Evolutionary conservation across 2,329 filamentous ascomycete species (phyloP), one percentile per base, ranked within the genome.

Genomic region (Arthrobotrys entomopaga): DNA sequence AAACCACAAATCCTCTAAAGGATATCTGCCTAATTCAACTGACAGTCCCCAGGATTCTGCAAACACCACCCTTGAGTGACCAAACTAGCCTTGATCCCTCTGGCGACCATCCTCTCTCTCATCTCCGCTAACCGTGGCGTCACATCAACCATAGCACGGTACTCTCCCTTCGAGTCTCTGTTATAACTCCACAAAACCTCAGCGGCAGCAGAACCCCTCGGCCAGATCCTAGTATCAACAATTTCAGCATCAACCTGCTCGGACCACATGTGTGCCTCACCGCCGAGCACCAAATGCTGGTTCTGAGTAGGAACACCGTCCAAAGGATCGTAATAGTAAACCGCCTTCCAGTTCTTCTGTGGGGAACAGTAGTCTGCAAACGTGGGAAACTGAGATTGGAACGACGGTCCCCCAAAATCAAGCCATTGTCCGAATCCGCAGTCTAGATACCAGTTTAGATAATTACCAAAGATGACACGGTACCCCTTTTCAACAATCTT

Each of bases 341-440:
- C 73, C 26, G 91, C 84, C 5, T 88, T 87, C 93, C 93, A 97
- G 82, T 87, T 91, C 83, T 96, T 92, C 79, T 85, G 85, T 0
- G 93, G 93, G 0, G 84, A 83, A 82, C 92, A 96, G 86, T 93
- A 96, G 83, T 96, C 92, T 70, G 84, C 82, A 83, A 91, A 96
- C 0, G 91, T 91, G 80, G 86, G 92, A 81, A 83, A 87, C 0
- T 79, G 76, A 0, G 91, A 91, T 80, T 86, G 92, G 82, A 83
- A 87, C 0, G 78, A 76, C 0, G 81, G 81, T 19, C 86, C 88
- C 57, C 83, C 83, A 78, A 90, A 91, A 83, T 91, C 89, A 76
- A 94, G 84, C 89, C 90, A 95, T 78, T 91, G 86, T 46, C 92
- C 92, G 76, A 90, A 86, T 29, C 92, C 91, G 80, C 92, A 96